phyloP scores from a whole-genome alignment of 768 basidiomycete species.

The Paxillus ammoniavirescens region DNA sequence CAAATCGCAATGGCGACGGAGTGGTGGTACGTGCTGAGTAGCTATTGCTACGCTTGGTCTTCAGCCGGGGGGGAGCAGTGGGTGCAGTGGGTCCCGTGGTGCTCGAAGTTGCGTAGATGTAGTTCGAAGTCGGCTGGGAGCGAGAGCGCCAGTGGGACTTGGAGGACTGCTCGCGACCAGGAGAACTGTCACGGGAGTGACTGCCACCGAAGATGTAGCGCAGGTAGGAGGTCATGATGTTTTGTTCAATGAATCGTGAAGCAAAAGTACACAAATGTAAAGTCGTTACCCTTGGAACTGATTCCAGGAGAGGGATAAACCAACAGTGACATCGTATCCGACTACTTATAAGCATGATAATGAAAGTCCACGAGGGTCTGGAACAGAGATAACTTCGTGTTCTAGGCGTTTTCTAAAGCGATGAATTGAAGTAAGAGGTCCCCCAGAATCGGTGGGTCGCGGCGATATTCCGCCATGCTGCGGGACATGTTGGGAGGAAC shows the following conservation, averaged over 20 bases:
- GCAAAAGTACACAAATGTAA: not conserved
- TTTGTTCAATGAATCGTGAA: constrained; percentile 19
- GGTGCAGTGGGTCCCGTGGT: constrained; percentile 36
- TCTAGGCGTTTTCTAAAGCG: constrained; percentile 24
- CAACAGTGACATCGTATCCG: not conserved
- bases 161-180: constrained; percentile 26
- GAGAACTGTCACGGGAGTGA: constrained; percentile 25
- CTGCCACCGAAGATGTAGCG: constrained; percentile 45
- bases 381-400: constrained; percentile 10
- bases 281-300: constrained; percentile 16
- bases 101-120: constrained; percentile 39
- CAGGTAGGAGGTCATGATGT: constrained; percentile 48
- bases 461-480: constrained; percentile 9
- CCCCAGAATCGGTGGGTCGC: constrained; percentile 28
- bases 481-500: constrained; percentile 18
- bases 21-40: constrained; percentile 35
- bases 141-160: constrained; percentile 45
- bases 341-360: constrained; percentile 22
- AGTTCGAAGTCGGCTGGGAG: constrained; percentile 38
- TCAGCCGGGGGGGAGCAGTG: constrained; percentile 35
- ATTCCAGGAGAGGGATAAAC: constrained; percentile 13
- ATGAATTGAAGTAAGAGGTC: constrained; percentile 32
- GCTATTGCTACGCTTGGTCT: constrained; percentile 41
- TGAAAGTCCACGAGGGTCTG: constrained; percentile 22
- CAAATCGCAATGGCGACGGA: constrained; percentile 42